phyloP scores from a whole-genome alignment of 2,329 filamentous ascomycete genomes.

The Stachybotrys chlorohalonatus region DNA sequence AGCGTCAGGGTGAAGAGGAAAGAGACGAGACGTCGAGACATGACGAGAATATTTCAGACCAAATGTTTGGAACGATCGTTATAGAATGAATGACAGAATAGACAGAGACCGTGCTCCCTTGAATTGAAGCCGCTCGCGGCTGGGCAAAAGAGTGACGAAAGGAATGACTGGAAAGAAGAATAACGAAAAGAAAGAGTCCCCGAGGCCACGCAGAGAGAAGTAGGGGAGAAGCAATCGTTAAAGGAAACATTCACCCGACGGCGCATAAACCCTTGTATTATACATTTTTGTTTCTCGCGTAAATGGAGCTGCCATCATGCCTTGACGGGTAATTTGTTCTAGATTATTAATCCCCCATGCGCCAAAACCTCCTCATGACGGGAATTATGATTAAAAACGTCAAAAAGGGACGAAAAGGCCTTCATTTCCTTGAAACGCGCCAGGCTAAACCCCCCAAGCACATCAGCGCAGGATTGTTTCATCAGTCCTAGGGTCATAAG shows the following conservation, averaged over 20 bases:
- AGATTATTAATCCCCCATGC: background rate
- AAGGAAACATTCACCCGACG: no score
- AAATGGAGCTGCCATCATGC: background rate
- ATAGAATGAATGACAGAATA: background rate
- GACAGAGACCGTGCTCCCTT: background rate
- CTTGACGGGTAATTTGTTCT: background rate
- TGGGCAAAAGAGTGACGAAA: background rate
- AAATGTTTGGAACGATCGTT: background rate
- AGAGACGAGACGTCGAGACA: slow-evolving; percentile 13
- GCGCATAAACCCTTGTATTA: no score
- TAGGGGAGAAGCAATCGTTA: background rate
- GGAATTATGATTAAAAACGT: background rate
- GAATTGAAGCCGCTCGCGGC: background rate
- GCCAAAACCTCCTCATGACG: background rate
- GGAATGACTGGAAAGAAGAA: background rate
- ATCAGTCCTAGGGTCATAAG: background rate
- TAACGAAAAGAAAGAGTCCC: background rate
- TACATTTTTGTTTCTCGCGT: no score
- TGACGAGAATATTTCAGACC: background rate
- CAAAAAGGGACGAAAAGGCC: background rate
- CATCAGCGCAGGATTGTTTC: background rate
- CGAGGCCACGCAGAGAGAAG: background rate
- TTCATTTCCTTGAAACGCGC: background rate
- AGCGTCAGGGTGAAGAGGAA: slow-evolving; percentile 16
- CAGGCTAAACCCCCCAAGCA: background rate